Evolutionary conservation across 1,284 basidiomycete genomes (phyloP).

Genomic region (Apiotrichum gamsii): DNA sequence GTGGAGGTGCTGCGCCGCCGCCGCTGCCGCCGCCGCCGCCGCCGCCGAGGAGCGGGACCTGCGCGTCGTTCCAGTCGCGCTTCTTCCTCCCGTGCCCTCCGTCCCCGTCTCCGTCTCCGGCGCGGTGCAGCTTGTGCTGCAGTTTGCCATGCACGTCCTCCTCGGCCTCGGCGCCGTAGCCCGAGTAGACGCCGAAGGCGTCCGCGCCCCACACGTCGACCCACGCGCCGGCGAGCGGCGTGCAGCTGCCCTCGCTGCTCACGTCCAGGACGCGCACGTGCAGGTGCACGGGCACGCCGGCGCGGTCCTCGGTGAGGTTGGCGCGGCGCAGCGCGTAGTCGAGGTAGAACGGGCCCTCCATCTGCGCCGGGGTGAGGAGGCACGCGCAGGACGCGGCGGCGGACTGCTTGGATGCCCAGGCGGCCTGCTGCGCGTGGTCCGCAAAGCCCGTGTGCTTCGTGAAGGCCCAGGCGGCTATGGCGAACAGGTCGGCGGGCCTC

Average conservation of each 20-base stretch:
- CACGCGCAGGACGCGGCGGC: background rate
- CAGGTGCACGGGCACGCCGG: conserved; percentile 17
- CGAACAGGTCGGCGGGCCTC: no score
- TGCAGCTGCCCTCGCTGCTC: conserved; percentile 1
- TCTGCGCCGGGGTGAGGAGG: background rate
- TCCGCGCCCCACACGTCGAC: conserved; percentile 24
- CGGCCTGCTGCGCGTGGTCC: no score
- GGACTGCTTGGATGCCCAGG: no score
- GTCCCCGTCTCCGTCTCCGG: no score
- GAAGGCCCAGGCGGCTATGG: no score
- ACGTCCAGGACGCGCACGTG: conserved; percentile 15
- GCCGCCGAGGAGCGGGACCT: no score
- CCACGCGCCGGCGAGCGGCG: conserved; percentile 16
- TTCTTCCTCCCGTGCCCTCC: conserved; percentile 3
- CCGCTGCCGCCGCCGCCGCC: background rate
- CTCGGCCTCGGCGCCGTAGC: conserved; percentile 8
- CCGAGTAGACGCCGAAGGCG: conserved; percentile 16
- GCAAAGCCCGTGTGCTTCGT: no score
- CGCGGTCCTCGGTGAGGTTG: conserved; percentile 18
- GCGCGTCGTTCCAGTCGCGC: background rate
- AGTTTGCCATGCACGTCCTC: conserved; percentile 4
- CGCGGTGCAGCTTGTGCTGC: no score
- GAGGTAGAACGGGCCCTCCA: conserved; percentile 26
- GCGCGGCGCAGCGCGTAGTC: conserved; percentile 13
- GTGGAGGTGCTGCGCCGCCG: no score